Base-by-base conservation (phyloP, 306 rosid species). In the Cucurbita maxima region DNA sequence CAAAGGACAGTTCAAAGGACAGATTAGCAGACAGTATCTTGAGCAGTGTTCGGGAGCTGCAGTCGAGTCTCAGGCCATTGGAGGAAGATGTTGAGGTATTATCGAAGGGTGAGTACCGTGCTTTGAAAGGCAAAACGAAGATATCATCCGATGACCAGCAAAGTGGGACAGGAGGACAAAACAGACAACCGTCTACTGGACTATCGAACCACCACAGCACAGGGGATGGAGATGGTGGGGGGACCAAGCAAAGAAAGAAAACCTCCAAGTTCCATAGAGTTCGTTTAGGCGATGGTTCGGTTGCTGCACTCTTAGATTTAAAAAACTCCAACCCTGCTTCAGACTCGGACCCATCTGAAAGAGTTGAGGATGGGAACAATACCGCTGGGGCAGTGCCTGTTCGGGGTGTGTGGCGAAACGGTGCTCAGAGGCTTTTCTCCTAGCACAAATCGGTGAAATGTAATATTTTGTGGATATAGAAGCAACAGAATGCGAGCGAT, bases 381-480 rank as follows among this genome's bases (percentile, higher is more conserved):
- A 19, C 76, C 10, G 19, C 78, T 8, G 90, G 86, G 75, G 95
- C 86, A 64, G 79, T 82, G 69, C 96, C 97, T 44, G 92, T 83
- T 7, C 86, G 85, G 22, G 97, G 97, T 66, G 99, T 94, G 52
- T 94, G 99, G 99, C 80, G 85, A 75, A 91, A 63, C 5, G 96
- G 92, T 30, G 91, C 82, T 38, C 85, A 86, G 1, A 91, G 71
- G 73, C 91, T 94, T 14, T 81, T 81, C 78, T 57, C 81, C 43
- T 81, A 76, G 64, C 34, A 56, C 18, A 44, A 47, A 44, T 58
- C 2, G 5, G 43, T 19, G 6, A 19, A 73, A 14, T 70, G 58
- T 50, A 19, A 50, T n/a, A 72, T 72, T 72, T 72, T 55, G 66
- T 40, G 66, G 64, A 53, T 38, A 19, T 34, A 34, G 25, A 30